These are phyloP conservation scores for Malassezia japonica DNA, from an alignment of 1,284 basidiomycete genomes.

Conservation along the genomic window DNA sequence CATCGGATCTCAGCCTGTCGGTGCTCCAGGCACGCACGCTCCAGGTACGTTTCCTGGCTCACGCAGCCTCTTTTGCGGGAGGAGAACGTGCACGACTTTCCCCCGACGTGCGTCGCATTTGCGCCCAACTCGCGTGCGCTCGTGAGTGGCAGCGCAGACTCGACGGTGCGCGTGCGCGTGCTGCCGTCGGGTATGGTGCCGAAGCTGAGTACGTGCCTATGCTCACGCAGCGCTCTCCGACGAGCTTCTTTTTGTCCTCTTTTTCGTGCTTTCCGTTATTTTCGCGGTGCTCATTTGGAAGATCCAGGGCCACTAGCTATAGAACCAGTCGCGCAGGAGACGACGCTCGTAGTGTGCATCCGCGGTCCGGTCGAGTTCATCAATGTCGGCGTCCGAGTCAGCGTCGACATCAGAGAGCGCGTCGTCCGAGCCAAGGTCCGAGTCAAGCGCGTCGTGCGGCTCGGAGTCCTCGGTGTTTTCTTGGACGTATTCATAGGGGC, in stretches of 20 bases:
- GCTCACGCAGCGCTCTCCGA: constrained; percentile 6
- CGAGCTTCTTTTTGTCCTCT: constrained; percentile 13
- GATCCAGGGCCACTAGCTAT: neutral
- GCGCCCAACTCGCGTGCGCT: constrained; percentile 65
- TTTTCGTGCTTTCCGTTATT: constrained; percentile 3
- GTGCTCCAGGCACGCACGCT: constrained; percentile 72
- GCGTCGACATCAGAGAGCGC: too few species aligned
- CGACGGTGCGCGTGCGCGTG: constrained; percentile 82
- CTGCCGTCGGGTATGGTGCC: constrained; percentile 48
- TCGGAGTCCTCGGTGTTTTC: too few species aligned
- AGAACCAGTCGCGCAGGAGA: neutral
- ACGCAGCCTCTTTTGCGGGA: constrained; percentile 71
- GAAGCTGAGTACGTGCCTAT: neutral
- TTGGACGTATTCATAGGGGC: neutral
- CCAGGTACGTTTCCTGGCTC: too few species aligned
- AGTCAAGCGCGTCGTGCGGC: neutral
- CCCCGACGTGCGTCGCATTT: constrained; percentile 77
- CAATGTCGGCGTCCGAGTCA: neutral
- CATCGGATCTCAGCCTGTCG: constrained; percentile 75
- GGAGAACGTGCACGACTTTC: constrained; percentile 87
- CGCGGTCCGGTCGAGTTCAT: neutral
- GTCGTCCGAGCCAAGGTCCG: too few species aligned
- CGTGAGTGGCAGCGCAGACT: constrained; percentile 85
- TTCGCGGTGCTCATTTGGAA: neutral
- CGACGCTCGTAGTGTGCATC: neutral